phyloP scores from a whole-genome alignment of 805 yeast species.

The Yueomyces sinensis region DNA sequence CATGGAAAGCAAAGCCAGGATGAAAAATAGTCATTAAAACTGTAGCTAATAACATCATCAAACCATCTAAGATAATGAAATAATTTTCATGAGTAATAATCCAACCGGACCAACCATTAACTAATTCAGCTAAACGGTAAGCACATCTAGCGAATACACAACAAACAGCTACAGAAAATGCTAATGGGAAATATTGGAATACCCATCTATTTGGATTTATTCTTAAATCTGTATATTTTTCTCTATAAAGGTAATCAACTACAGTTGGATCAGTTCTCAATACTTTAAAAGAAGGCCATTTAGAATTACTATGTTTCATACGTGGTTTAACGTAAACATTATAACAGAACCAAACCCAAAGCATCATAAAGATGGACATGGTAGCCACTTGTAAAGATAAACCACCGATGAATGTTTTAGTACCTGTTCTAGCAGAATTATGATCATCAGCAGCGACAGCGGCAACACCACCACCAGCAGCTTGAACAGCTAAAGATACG shows the following conservation, averaged over 20 bases:
- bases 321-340: constrained; percentile 24
- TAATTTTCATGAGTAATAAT: constrained; percentile 48
- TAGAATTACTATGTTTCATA: constrained; percentile 10
- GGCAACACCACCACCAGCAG: constrained; percentile 65
- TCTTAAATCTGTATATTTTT: constrained; percentile 18
- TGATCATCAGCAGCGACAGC: constrained; percentile 29
- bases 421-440: constrained; percentile 15
- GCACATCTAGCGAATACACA: constrained; percentile 54
- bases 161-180: constrained; percentile 34
- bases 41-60: constrained; percentile 43
- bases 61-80: constrained; percentile 46
- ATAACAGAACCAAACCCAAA: constrained; percentile 36
- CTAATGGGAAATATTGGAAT: constrained; percentile 33
- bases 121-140: constrained; percentile 60
- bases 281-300: constrained; percentile 6
- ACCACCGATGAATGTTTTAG: constrained; percentile 56
- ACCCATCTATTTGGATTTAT: constrained; percentile 15
- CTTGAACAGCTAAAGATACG: constrained; percentile 52
- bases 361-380: constrained; percentile 44
- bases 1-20: constrained; percentile 46
- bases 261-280: constrained; percentile 9
- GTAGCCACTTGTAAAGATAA: constrained; percentile 63
- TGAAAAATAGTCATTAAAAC: constrained; percentile 38
- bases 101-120: constrained; percentile 50
- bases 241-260: constrained; percentile 15